A percentile compares a stretch with the other conserved stretches of the same genome.
These are phyloP conservation scores for Emydomyces testavorans DNA, from an alignment of 2,329 filamentous ascomycete genomes.

Conservation along the genomic window DNA sequence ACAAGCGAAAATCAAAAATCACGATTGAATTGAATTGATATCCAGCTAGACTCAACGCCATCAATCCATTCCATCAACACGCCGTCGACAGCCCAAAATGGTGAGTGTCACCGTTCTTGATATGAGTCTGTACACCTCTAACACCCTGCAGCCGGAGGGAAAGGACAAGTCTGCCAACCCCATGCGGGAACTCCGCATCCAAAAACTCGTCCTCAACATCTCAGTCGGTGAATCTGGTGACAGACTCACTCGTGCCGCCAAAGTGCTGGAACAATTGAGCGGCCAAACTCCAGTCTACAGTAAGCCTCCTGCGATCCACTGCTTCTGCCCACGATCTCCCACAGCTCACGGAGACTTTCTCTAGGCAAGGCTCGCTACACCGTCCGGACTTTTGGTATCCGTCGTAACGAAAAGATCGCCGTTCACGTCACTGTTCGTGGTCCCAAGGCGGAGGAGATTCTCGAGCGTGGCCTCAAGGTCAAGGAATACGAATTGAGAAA, in stretches of 20 bases:
- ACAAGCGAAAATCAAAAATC: neutral
- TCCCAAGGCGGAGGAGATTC: conserved; percentile 98
- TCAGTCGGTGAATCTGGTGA: conserved; percentile 99
- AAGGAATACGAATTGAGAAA: conserved; percentile 99
- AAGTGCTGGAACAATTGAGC: conserved; percentile 98
- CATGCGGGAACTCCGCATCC: conserved; percentile 99
- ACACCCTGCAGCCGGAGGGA: conserved; percentile 50
- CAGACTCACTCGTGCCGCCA: conserved; percentile 98
- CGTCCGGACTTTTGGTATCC: conserved; percentile 99
- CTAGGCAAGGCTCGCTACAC: conserved; percentile 99
- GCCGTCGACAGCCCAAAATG: conserved; percentile 28
- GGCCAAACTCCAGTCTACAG: conserved; percentile 99
- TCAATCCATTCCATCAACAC: too few species aligned
- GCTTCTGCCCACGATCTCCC: neutral
- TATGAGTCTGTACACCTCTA: neutral
- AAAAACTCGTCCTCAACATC: conserved; percentile 99
- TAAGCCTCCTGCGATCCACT: conserved; percentile 42
- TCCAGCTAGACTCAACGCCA: neutral
- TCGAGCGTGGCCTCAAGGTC: conserved; percentile 99
- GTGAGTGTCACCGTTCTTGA: conserved; percentile 26
- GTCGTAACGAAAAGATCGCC: conserved; percentile 99
- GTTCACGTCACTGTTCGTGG: conserved; percentile 99
- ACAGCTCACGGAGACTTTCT: conserved; percentile 16
- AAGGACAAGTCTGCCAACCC: conserved; percentile 81
- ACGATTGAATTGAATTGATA: neutral